Base-by-base conservation (phyloP, 805 yeast species). In the Priceomyces haplophilus region DNA sequence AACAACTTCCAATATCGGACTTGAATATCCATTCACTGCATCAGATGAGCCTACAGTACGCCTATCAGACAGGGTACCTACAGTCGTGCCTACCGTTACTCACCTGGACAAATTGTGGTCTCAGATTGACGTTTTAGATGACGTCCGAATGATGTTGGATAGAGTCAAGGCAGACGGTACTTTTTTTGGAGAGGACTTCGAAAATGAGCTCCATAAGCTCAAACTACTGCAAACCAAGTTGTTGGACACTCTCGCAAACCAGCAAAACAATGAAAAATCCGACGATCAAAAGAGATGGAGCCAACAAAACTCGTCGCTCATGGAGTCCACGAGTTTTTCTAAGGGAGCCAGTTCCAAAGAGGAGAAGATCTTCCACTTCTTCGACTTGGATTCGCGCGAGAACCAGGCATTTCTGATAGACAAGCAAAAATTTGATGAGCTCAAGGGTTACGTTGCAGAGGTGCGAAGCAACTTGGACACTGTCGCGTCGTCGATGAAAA, bases 91-190 rank as follows among this genome's bases (percentile, higher is more conserved):
- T 6, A 69, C 72, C 37, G 82, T 79, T 16, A 82, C 85, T 41
- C 68, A 78, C 46, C 89, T 82, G 63, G 96, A 87, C 61, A 75
- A 76, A 54, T 69, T 87, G 36, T 90, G 96, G 95, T 82, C 91
- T 5, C 95, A 88, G 51, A 82, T 89, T 38, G 96, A 86, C 53
- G 83, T 86, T 0, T 70, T 91, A 48, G 90, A 88, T 49, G 95
- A 87, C 49, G 93, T 88, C 6, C 76, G 77, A 43, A 71, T 69
- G 40, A 72, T 83, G 69, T 79, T 87, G 1, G 53, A 54, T 13
- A 69, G 73, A 33, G 73, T 74, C 3, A 53, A 64, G 36, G 50
- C 53, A 49, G 73, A 61, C 38, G 73, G 72, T 33, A 71, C 74
- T n/a, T 76, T 69, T 53, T 80, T 81, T 55, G 76, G 76, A 42